A percentile compares a stretch with the other conserved stretches of the same genome.
These are phyloP conservation scores for Colletotrichum gigasporum DNA, from an alignment of 2,329 filamentous ascomycete species.

Conservation along the genomic window DNA sequence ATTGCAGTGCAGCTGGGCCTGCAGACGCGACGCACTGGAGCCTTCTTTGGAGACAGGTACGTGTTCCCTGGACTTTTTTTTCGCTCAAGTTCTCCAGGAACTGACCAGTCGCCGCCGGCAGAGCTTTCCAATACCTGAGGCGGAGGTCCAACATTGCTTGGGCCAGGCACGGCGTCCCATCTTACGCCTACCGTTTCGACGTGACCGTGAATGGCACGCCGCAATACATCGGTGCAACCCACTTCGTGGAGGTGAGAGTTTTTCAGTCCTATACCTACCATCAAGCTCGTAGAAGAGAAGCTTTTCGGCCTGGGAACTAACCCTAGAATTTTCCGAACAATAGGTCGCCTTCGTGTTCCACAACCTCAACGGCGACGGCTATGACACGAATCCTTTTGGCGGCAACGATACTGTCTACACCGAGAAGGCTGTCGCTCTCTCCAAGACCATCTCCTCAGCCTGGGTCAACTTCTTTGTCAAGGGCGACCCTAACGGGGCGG, in stretches of 20 bases:
- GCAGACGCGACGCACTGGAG: constrained; percentile 41
- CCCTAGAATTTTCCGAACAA: too few relatives aligned
- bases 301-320: too few relatives aligned
- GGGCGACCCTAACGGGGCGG: constrained; percentile 39
- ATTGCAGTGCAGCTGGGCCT: constrained; percentile 37
- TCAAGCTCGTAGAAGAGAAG: too few relatives aligned
- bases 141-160: constrained; percentile 40
- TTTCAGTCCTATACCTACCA: too few relatives aligned
- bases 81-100: not conserved
- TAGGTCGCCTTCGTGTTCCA: constrained; percentile 53
- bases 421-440: constrained; percentile 36
- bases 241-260: constrained; percentile 48
- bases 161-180: constrained; percentile 37
- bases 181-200: constrained; percentile 45
- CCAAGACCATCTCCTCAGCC: constrained; percentile 39
- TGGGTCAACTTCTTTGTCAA: constrained; percentile 43
- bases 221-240: constrained; percentile 36
- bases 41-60: constrained; percentile 38
- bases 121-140: constrained; percentile 38
- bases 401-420: constrained; percentile 38
- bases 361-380: constrained; percentile 43
- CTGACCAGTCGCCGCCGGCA: constrained; percentile 19
- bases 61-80: not conserved
- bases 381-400: constrained; percentile 41
- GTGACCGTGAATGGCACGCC: constrained; percentile 40